phyloP scores from a whole-genome alignment of 73 alveolate genomes.

The Breviolum minutum region DNA sequence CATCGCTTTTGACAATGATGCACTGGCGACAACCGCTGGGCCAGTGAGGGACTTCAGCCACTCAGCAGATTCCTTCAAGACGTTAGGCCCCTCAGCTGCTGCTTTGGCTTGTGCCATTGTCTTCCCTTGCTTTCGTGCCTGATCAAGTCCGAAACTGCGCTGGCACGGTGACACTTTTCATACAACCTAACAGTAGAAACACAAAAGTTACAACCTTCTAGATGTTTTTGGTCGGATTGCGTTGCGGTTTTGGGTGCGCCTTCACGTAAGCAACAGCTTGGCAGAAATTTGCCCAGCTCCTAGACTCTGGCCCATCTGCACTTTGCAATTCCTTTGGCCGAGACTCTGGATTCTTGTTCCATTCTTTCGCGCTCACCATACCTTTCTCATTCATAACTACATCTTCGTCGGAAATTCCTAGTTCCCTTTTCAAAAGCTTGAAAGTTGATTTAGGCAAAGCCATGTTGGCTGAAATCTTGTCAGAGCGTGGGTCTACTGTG shows the following conservation, averaged over 20 bases:
- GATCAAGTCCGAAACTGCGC: not conserved
- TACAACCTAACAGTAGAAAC: not conserved
- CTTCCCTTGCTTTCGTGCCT: not conserved
- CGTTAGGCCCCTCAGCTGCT: not conserved
- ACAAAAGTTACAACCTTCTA: no score
- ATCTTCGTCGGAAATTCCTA: not conserved
- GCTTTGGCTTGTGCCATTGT: not conserved
- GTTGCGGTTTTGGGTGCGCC: no score
- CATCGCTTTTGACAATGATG: no score
- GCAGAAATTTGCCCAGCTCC: not conserved
- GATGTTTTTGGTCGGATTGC: no score
- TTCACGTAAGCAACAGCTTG: slow-evolving; percentile 5
- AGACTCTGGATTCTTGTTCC: not conserved
- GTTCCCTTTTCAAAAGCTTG: not conserved
- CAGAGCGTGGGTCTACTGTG: no score
- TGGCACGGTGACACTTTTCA: not conserved
- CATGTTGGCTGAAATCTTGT: no score
- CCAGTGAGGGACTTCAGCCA: not conserved
- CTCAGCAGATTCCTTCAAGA: not conserved
- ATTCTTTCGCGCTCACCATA: not conserved
- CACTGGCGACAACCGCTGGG: no score
- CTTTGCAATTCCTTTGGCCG: not conserved
- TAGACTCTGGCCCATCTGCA: not conserved
- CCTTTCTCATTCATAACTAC: not conserved
- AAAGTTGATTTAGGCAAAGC: no score